Percentiles rank a stretch among this genome's conserved stretches.
Evolutionary conservation across 2,329 filamentous ascomycete species (phyloP).

Genomic region (Botrytis fabae): DNA sequence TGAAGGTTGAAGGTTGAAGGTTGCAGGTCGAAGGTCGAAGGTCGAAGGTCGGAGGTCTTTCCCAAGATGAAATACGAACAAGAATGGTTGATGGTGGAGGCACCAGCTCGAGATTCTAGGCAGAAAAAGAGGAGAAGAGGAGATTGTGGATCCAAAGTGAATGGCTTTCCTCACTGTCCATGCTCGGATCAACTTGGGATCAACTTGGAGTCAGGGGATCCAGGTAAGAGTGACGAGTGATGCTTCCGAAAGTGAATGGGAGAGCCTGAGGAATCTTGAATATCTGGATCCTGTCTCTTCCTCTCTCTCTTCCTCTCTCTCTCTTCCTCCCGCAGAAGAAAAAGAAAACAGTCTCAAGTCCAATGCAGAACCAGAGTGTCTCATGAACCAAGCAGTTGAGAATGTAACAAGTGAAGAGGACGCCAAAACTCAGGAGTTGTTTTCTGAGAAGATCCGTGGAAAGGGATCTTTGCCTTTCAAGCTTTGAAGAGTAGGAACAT

Average conservation of each 20-base stretch:
- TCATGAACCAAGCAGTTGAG: neutral
- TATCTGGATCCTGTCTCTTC: neutral
- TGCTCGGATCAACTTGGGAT: neutral
- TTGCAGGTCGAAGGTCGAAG: neutral
- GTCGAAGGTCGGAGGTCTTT: neutral
- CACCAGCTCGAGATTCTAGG: neutral
- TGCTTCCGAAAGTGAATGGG: neutral
- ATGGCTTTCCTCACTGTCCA: neutral
- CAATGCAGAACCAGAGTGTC: neutral
- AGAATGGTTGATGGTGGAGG: neutral
- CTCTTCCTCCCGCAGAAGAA: neutral
- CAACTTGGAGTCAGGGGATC: neutral
- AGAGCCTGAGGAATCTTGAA: neutral
- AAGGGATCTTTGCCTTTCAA: neutral
- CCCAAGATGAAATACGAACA: neutral
- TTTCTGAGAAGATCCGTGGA: neutral
- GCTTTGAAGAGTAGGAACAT: neutral
- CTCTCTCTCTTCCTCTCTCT: neutral
- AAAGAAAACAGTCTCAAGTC: neutral
- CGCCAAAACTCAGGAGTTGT: neutral
- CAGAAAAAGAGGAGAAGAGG: neutral
- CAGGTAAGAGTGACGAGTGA: neutral
- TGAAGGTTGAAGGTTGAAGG: no score
- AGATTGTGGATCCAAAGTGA: neutral
- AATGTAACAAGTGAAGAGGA: neutral